Base-by-base conservation (phyloP, 108 stramenopile genomes). In the Conticribra weissflogii region DNA sequence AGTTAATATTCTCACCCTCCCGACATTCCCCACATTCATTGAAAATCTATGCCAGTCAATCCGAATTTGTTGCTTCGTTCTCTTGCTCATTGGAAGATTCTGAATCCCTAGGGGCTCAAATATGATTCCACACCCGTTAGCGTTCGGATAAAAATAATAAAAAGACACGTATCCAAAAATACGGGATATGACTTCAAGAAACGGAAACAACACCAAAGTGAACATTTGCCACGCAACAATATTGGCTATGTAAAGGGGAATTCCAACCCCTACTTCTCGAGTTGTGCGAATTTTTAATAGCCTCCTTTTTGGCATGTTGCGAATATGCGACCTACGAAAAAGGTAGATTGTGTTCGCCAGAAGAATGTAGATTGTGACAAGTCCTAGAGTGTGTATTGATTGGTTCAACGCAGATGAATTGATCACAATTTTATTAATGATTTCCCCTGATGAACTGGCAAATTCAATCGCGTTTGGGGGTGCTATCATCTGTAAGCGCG, bases 91-190 rank as follows among this genome's bases (percentile, higher is more conserved):
- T 21, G 59, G 14, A 14, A 75, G 52, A 49, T 70, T 34, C 45
- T 83, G 82, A 3, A 71, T 74, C 28, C 48, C 29, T 3, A 78
- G 53, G 31, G 82, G 82, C 46, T 83, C 82, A 36, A 83, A 71
- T 44, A 83, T 83, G n/a, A 77, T 63, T 23, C 82, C 82, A 1
- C 46, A 8, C 7, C 82, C 82, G 59, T 47, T 59, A 12, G 82
- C 82, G 49, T 83, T 83, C 34, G 82, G 82, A 52, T 83, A 83
- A 41, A 74, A 79, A 61, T 83, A 83, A 46, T 74, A 83, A 46
- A 83, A 74, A 18, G 66, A 74, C 12, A 65, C 59, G 54, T 76
- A 54, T 2, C 67, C 73, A 58, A 68, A 69, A 0, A 64, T 18
- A 14, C 60, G 53, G 1, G 77, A 72, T 19, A 75, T 29, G 14